Percentiles rank a stretch among this genome's conserved stretches.
These are phyloP conservation scores for Candida nanaspora DNA, from an alignment of 805 yeast genomes.

Conservation along the genomic window DNA sequence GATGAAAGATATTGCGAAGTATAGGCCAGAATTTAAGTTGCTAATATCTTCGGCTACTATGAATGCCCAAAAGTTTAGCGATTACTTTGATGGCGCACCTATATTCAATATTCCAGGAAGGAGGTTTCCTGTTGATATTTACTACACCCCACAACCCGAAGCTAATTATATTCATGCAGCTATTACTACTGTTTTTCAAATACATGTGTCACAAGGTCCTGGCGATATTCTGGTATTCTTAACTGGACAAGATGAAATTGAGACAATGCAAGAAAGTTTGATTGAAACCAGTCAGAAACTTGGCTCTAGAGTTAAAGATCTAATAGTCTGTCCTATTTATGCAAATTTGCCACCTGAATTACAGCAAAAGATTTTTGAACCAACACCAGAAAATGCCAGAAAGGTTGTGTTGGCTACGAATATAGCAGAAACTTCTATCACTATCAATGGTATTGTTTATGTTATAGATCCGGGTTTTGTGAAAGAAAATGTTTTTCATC, in stretches of 20 bases:
- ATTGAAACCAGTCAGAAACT: constrained; percentile 57
- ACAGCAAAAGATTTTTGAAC: constrained; percentile 77
- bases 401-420: constrained; percentile 93
- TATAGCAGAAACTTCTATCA: constrained; percentile 94
- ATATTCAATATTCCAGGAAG: constrained; percentile 88
- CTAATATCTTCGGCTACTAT: constrained; percentile 92
- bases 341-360: constrained; percentile 84
- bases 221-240: constrained; percentile 89
- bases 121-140: constrained; percentile 83
- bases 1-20: constrained; percentile 56
- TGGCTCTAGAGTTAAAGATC: constrained; percentile 51
- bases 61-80: constrained; percentile 81
- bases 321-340: constrained; percentile 80
- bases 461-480: constrained; percentile 95
- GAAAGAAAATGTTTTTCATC: constrained; percentile 84
- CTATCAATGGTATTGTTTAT: constrained; percentile 91
- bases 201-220: constrained; percentile 61
- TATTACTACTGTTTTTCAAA: constrained; percentile 77
- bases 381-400: constrained; percentile 71
- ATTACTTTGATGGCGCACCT: constrained; percentile 77
- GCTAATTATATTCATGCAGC: constrained; percentile 89
- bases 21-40: constrained; percentile 64
- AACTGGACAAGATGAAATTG: constrained; percentile 97
- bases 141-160: constrained; percentile 81
- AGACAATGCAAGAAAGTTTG: constrained; percentile 65